These are phyloP conservation scores for Coniosporium tulheliwenetii DNA, from an alignment of 2,329 filamentous ascomycete species.

Conservation along the genomic window DNA sequence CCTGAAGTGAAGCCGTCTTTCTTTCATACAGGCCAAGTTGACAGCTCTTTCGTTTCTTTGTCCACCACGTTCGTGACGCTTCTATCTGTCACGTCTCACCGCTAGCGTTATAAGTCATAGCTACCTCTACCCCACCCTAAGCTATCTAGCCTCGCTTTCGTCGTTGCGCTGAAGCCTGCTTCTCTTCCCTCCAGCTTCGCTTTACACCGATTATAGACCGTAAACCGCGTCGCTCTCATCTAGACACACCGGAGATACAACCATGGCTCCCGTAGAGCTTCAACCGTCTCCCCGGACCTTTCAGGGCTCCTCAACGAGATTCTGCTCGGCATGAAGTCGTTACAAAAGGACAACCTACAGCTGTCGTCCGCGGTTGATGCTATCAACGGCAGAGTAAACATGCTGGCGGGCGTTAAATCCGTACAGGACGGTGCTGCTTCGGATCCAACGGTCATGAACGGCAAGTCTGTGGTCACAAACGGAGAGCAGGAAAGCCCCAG, in stretches of 20 bases:
- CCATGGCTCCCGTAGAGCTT: no score
- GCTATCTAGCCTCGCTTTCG: no score
- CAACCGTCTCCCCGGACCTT: no score
- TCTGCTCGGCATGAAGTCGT: constrained; percentile 35
- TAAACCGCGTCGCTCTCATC: no score
- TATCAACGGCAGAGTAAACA: constrained; percentile 46
- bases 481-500: neutral
- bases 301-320: constrained; percentile 24
- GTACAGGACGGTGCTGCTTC: constrained; percentile 33
- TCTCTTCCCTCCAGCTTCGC: no score
- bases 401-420: constrained; percentile 42
- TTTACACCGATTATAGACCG: no score
- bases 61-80: neutral
- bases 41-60: neutral
- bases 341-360: constrained; percentile 39
- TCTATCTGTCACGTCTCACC: no score
- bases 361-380: constrained; percentile 41
- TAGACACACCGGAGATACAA: no score
- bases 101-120: neutral
- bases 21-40: no score
- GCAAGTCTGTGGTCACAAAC: neutral
- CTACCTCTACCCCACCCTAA: neutral
- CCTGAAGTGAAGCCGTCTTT: no score
- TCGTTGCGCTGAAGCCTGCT: no score
- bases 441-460: constrained; percentile 7